A percentile compares a stretch with the other conserved stretches of the same genome.
Evolutionary conservation across 2,329 filamentous ascomycete genomes (phyloP).

Genomic region (Ophiostoma sp.): DNA sequence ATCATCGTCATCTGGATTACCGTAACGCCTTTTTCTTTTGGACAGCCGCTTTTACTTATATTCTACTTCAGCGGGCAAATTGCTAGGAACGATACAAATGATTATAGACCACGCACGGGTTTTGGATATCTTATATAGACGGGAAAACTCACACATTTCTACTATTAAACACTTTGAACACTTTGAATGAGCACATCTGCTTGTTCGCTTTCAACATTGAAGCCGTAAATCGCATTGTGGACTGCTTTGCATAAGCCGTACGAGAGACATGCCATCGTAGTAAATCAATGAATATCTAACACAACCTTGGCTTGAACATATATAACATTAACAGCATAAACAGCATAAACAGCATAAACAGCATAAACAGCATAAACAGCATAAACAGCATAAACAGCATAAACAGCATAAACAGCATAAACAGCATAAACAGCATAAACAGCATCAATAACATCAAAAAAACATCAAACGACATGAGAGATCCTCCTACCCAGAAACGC

Average conservation of each 20-base stretch:
- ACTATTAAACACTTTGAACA: no score
- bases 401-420: neutral
- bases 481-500: slow-evolving; percentile 22
- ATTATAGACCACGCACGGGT: neutral
- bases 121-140: slow-evolving; percentile 3
- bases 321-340: neutral
- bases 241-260: no score
- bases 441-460: neutral
- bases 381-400: neutral
- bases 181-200: no score
- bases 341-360: neutral
- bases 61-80: neutral
- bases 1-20: neutral
- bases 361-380: neutral
- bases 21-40: neutral
- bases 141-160: slow-evolving; percentile 1
- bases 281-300: no score
- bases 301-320: no score
- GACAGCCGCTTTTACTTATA: neutral
- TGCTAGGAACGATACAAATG: neutral
- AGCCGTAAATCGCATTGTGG: no score
- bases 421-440: neutral
- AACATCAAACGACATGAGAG: slow-evolving; percentile 6
- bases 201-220: no score
- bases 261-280: neutral